Base-by-base conservation (phyloP, 768 basidiomycete species). In the Chiua virens region DNA sequence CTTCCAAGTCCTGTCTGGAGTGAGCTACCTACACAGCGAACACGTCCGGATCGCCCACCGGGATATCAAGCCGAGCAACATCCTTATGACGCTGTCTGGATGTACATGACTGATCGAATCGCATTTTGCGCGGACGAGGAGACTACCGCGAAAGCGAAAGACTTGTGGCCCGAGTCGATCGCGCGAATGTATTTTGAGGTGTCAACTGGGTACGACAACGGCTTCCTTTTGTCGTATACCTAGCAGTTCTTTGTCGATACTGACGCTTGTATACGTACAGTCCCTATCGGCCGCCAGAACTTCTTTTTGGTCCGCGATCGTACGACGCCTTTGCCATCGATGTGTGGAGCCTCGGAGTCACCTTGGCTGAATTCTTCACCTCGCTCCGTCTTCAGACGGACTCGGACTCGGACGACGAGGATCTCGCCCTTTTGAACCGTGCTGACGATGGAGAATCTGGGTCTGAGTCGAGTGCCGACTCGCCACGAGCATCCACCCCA, bases 281-380 rank as follows among this genome's bases (percentile, higher is more conserved):
- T 9, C 78, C 86, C 0, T 94, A 93, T 64, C 84, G 92, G 20
- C 87, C 94, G 0, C 93, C 93, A 0, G 95, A 98, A 64, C 79
- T 97, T 1, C 77, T 98, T 17, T 96, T 96, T 52, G 87, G 86
- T 0, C 72, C 86, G 0, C 72, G 76, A 17, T 64, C 70, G 13
- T 97, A 98, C 69, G 79, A 89, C 53, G 76, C 90, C 0, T 71
- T 73, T 43, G 84, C 86, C 0, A 72, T 86, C 20, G 95, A 98
- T 62, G 70, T 86, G 5, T 98, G 95, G 95, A 85, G 88, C 42
- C 69, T 89, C 4, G 95, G 93, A 0, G 77, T 78, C 6, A 83
- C 85, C 0, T 70, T 94, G 20, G 81, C 91, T 0, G 84, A 89
- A 53, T 85, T 95, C 67, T 96, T 92, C 71, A 86, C 85, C 0